These are phyloP conservation scores for Dactylellina sp. DNA, from an alignment of 2,329 filamentous ascomycete species.

Conservation along the genomic window DNA sequence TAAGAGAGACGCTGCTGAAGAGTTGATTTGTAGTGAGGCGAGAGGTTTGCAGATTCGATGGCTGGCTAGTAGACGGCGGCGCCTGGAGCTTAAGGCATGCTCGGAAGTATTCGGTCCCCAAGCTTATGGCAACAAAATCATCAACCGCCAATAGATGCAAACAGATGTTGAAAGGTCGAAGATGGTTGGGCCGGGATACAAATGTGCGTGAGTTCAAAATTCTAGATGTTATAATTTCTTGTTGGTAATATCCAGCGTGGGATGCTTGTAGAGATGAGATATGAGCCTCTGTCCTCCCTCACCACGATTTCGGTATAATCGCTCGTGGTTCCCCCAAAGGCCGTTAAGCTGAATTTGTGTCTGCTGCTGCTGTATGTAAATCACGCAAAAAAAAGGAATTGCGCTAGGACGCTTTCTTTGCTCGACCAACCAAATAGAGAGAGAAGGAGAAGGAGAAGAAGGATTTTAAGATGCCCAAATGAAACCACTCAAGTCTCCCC, in stretches of 20 bases:
- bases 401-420: slow-evolving; percentile 35
- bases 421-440: too few relatives aligned
- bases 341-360: too few relatives aligned
- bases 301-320: not conserved
- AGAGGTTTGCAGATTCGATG: not conserved
- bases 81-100: not conserved
- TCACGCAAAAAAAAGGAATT: slow-evolving; percentile 47
- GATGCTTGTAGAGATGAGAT: too few relatives aligned
- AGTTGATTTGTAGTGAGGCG: not conserved
- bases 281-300: not conserved
- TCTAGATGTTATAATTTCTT: too few relatives aligned
- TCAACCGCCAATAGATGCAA: not conserved
- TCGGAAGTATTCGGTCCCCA: slow-evolving; percentile 19
- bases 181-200: too few relatives aligned
- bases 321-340: not conserved
- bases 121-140: not conserved
- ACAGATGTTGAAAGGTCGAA: not conserved
- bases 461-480: slow-evolving; percentile 37
- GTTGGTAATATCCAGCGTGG: too few relatives aligned
- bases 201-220: too few relatives aligned
- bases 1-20: not conserved
- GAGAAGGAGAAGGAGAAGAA: too few relatives aligned
- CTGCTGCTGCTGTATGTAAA: too few relatives aligned
- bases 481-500: slow-evolving; percentile 46
- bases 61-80: not conserved